phyloP scores from a whole-genome alignment of 306 rosid genomes.

The Cicer yamashitae region DNA sequence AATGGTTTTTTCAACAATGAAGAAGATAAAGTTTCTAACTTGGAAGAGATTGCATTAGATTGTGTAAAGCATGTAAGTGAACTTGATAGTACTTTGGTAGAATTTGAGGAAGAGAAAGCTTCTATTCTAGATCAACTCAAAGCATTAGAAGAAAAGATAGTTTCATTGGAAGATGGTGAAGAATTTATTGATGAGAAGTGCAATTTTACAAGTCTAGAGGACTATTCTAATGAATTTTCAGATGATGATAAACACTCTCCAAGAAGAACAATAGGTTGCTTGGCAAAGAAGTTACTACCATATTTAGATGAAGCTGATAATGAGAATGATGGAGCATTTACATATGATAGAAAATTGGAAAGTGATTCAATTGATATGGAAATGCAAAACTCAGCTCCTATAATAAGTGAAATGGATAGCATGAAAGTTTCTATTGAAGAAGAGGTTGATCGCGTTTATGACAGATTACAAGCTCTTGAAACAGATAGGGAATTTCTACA shows the following conservation, averaged over 20 bases:
- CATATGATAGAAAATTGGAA: slow-evolving; percentile 40
- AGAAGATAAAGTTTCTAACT: slow-evolving; percentile 46
- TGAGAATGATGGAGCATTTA: slow-evolving; percentile 50
- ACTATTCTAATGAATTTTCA: slow-evolving; percentile 42
- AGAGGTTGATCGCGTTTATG: slow-evolving; percentile 81
- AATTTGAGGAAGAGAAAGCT: slow-evolving; percentile 74
- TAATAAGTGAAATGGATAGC: slow-evolving; percentile 45
- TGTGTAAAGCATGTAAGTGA: slow-evolving; percentile 62
- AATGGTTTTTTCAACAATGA: slow-evolving; percentile 38
- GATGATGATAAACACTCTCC: slow-evolving; percentile 46
- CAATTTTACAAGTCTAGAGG: slow-evolving; percentile 52
- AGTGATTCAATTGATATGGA: slow-evolving; percentile 47
- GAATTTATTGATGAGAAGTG: slow-evolving; percentile 50
- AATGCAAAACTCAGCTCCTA: slow-evolving; percentile 43
- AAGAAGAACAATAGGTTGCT: slow-evolving; percentile 51
- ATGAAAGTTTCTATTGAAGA: slow-evolving; percentile 60
- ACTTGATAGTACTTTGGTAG: slow-evolving; percentile 69
- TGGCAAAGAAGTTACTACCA: slow-evolving; percentile 77
- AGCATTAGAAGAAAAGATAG: slow-evolving; percentile 74
- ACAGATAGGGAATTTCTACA: slow-evolving; percentile 72
- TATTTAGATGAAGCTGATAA: slow-evolving; percentile 62
- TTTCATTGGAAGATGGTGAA: slow-evolving; percentile 57
- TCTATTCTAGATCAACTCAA: slow-evolving; percentile 76
- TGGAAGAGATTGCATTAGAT: slow-evolving; percentile 74
- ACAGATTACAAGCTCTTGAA: slow-evolving; percentile 79